These are phyloP conservation scores for Fusarium veterinarium DNA, from an alignment of 2,329 filamentous ascomycete genomes.

Conservation along the genomic window DNA sequence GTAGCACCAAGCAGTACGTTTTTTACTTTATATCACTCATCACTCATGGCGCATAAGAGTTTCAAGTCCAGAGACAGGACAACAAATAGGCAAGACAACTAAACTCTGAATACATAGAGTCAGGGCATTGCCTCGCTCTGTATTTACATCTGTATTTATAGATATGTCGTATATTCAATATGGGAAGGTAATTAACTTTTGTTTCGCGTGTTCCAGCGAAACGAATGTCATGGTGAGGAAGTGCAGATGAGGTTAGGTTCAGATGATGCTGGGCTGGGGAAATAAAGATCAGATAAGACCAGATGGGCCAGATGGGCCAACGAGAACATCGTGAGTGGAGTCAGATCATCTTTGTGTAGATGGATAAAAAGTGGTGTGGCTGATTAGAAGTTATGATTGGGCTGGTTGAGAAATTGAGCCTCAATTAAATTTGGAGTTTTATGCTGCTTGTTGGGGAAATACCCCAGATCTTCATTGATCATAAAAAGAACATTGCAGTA, in stretches of 20 bases:
- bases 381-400: not conserved
- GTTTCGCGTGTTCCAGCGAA: not conserved
- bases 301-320: not conserved
- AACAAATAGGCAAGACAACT: too few relatives aligned
- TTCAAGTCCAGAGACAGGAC: too few relatives aligned
- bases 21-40: too few relatives aligned
- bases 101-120: too few relatives aligned
- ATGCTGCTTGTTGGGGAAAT: not conserved
- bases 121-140: too few relatives aligned
- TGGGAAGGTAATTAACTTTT: too few relatives aligned
- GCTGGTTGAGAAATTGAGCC: not conserved
- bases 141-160: too few relatives aligned
- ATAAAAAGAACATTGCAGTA: not conserved
- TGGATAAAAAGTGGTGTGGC: not conserved
- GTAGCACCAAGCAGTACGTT: too few relatives aligned
- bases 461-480: not conserved
- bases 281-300: conserved; percentile 33
- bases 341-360: not conserved
- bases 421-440: not conserved
- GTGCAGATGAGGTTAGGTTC: not conserved
- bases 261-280: not conserved
- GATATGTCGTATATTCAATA: too few relatives aligned
- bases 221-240: too few relatives aligned
- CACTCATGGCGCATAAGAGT: too few relatives aligned
- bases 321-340: conserved; percentile 1